Base-by-base conservation (phyloP, 176 grass and related monocot species). In the Bothriochloa decipiens region DNA sequence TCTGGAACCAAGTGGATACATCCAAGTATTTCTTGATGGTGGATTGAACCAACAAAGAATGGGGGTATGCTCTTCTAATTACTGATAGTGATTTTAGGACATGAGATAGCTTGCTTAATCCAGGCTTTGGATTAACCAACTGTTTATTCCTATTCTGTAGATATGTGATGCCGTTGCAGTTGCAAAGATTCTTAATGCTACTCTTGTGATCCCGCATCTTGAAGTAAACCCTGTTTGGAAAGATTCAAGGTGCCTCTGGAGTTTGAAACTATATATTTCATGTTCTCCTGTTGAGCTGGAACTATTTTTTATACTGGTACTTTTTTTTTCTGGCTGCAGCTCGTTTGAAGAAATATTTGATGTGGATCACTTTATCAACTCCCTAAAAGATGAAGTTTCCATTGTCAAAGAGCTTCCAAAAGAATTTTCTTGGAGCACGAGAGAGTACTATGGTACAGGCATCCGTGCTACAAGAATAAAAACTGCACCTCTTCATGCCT, bases 1-100 rank as follows among this genome's bases (percentile, higher is more conserved):
- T 72, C 70, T 49, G 26, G 83, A 91, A n/a, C 28, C 81, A 77
- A 92, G 76, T 86, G 93, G 93, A 78, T 98, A 90, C 77, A 88
- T 98, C 75, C 96, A 98, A 88, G 93, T 98, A 78, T 98, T 98
- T 87, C 93, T 98, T 85, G 96, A 98, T 62, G 96, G 96, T 61
- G 96, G 96, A 77, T 82, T 98, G 64, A 98, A 98, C 60, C 96
- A 98, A 75, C 96, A 95, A 86, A 93, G 93, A 76, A 98, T 98
- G 91, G 93, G 89, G 86, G 96, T 98, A 95, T 57, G 8, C 22
- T 64, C 68, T 83, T 62, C 12, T 55, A 85, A 60, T 29, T 66
- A 72, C 53, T 36, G 39, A 36, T 74, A 8, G 16, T 64, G 4
- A 58, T 72, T 22, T 81, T 58, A 70, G 46, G 87, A 63, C 22